Percentiles rank a stretch among this genome's conserved stretches.
Evolutionary conservation across 129 eudicot genomes (phyloP).

Genomic region (Flaveria brownii): DNA sequence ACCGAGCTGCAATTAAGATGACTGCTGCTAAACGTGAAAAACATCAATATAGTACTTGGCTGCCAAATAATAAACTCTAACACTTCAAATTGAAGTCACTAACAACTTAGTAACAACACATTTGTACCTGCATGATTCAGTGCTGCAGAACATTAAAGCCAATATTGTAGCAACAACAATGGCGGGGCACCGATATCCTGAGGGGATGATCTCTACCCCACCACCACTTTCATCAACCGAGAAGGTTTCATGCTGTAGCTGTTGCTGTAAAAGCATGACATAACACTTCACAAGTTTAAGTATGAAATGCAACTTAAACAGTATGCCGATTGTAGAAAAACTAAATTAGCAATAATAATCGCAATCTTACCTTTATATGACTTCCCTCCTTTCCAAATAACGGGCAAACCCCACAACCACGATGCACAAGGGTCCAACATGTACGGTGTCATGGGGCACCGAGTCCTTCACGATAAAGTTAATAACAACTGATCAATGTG

Average conservation of each 20-base stretch:
- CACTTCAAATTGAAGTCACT: too few relatives aligned
- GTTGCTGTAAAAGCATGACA: constrained; percentile 1
- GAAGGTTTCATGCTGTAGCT: neutral
- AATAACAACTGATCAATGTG: neutral
- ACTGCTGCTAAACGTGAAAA: too few relatives aligned
- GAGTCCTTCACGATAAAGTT: neutral
- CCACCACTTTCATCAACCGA: neutral
- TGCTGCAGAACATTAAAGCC: neutral
- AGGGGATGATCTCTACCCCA: neutral
- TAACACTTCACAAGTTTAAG: neutral
- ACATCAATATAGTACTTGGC: too few relatives aligned
- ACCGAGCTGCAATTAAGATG: too few relatives aligned
- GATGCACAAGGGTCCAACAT: too few relatives aligned
- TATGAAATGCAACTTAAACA: neutral
- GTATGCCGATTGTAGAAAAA: neutral
- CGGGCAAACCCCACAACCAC: neutral
- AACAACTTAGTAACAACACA: neutral
- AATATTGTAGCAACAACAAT: neutral
- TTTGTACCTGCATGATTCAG: neutral
- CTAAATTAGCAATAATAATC: neutral
- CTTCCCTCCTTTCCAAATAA: neutral
- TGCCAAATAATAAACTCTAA: too few relatives aligned
- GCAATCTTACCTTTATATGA: neutral
- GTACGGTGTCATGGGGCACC: neutral
- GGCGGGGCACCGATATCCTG: neutral